Conservation (phyloP, 768 basidiomycete genomes). For the Hebeloma cylindrosporum region DNA sequence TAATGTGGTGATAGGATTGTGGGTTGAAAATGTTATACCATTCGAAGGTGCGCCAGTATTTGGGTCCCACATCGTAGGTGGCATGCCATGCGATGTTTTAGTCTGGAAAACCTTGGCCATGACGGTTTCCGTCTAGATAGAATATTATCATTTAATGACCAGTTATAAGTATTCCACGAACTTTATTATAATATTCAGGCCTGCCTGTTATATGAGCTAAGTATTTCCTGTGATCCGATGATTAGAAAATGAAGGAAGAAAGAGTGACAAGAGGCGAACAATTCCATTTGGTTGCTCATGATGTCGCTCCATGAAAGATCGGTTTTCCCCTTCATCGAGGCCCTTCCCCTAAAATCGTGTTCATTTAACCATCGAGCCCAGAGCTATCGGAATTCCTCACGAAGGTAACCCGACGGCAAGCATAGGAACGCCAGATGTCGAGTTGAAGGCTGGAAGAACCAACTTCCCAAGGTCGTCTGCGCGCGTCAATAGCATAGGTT, state of each 20-base stretch:
- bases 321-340: constrained; percentile 31
- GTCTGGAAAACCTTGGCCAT: constrained; percentile 18
- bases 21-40: constrained; percentile 19
- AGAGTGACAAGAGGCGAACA: constrained; percentile 27
- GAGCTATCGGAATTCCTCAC: constrained; percentile 31
- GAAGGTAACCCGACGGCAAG: constrained; percentile 64
- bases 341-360: constrained; percentile 34
- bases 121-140: constrained; percentile 18
- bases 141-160: neutral
- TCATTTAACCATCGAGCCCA: neutral
- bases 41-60: constrained; percentile 31
- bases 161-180: constrained; percentile 16
- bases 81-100: constrained; percentile 13
- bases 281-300: constrained; percentile 67
- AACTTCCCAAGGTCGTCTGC: constrained; percentile 73
- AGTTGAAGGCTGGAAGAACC: constrained; percentile 71
- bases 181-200: constrained; percentile 54
- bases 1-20: neutral
- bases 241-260: neutral
- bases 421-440: constrained; percentile 66
- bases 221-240: constrained; percentile 54
- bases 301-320: constrained; percentile 41
- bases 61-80: constrained; percentile 15
- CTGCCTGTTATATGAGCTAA: constrained; percentile 75
- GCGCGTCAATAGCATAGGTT: constrained; percentile 58